phyloP scores from a whole-genome alignment of 305 asterid genomes.

The Fraxinus dipetala region DNA sequence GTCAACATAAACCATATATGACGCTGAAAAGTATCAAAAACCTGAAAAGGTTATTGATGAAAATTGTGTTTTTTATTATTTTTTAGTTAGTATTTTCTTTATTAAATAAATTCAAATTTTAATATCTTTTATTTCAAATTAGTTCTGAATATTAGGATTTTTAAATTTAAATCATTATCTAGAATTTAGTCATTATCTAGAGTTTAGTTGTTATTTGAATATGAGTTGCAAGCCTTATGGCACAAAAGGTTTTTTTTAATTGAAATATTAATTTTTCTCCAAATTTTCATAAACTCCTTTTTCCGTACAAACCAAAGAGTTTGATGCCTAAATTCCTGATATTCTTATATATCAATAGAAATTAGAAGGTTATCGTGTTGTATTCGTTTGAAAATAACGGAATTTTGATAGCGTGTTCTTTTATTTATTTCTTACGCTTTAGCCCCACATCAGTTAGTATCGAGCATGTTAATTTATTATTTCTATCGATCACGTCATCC shows the following conservation, averaged over 20 bases:
- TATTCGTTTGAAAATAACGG: background rate
- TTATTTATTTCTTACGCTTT: background rate
- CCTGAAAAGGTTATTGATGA: background rate
- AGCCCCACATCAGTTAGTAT: too few relatives aligned
- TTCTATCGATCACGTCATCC: background rate
- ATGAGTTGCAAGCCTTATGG: too few relatives aligned
- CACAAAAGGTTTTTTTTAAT: too few relatives aligned
- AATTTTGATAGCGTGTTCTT: background rate
- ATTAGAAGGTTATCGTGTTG: background rate
- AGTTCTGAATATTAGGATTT: background rate
- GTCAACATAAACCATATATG: background rate
- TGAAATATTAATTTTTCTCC: background rate
- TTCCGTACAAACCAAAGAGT: background rate
- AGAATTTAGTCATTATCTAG: too few relatives aligned
- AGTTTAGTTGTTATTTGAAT: background rate
- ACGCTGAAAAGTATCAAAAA: background rate
- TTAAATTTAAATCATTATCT: too few relatives aligned
- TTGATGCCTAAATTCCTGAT: background rate
- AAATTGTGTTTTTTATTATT: background rate
- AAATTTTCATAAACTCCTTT: background rate
- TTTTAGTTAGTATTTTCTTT: background rate
- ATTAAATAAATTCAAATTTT: too few relatives aligned
- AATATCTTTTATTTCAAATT: background rate
- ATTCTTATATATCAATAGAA: background rate
- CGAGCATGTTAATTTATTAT: too few relatives aligned